These are phyloP conservation scores for Gentiana straminea DNA, from an alignment of 257 asterid species.

Conservation along the genomic window DNA sequence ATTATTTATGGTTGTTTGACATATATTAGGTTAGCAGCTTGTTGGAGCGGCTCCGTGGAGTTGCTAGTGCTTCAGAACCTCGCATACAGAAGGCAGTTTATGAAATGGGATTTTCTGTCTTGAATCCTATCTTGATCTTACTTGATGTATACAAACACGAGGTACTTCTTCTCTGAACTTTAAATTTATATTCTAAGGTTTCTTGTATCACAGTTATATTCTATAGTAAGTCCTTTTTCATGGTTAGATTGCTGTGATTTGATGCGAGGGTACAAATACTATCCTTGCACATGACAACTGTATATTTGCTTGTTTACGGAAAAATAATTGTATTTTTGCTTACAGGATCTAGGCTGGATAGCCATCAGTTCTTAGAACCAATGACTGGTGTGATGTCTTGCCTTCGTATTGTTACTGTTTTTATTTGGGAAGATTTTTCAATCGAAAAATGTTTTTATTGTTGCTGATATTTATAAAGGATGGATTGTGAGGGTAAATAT, in stretches of 20 bases:
- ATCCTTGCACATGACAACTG: not conserved
- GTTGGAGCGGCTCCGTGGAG: slow-evolving; percentile 97
- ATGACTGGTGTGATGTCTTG: too few species aligned
- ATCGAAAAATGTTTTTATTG: not conserved
- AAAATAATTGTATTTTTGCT: not conserved
- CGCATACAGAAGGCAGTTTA: slow-evolving; percentile 76
- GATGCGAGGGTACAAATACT: not conserved
- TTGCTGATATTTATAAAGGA: too few species aligned
- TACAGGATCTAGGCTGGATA: too few species aligned
- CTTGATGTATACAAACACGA: slow-evolving; percentile 80
- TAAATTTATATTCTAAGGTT: not conserved
- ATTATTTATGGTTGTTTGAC: slow-evolving; percentile 14
- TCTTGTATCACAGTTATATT: slow-evolving; percentile 11
- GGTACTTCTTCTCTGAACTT: slow-evolving; percentile 32
- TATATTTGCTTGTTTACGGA: too few species aligned
- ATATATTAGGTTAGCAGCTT: slow-evolving; percentile 68
- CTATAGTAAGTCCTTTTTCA: not conserved
- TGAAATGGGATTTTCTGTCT: slow-evolving; percentile 68
- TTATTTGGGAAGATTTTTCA: not conserved
- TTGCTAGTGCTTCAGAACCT: slow-evolving; percentile 90
- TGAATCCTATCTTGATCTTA: slow-evolving; percentile 63
- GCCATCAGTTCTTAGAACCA: too few species aligned
- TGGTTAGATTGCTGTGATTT: not conserved
- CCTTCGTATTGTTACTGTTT: too few species aligned
- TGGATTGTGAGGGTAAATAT: too few species aligned